phyloP scores from a whole-genome alignment of 2,329 filamentous ascomycete genomes.

The Fusarium duplospermum region DNA sequence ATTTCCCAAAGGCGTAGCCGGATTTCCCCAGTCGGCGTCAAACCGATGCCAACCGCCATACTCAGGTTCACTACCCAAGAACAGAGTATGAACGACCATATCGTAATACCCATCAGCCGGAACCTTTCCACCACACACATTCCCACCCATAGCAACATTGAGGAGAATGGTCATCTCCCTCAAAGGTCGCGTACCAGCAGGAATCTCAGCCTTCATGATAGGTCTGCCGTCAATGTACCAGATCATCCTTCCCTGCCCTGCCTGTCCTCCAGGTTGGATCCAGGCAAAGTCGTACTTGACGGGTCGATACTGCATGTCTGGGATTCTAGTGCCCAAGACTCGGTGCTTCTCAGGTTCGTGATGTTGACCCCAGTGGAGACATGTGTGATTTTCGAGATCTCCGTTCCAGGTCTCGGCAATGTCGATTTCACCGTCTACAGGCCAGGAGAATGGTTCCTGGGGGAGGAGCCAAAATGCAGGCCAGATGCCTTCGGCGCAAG shows the following conservation, averaged over 20 bases:
- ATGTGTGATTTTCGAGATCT: constrained; percentile 65
- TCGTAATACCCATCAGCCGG: constrained; percentile 67
- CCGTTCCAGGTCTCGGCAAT: constrained; percentile 73
- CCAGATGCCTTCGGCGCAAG: constrained; percentile 68
- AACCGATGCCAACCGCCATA: constrained; percentile 66
- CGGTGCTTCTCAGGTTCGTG: constrained; percentile 68
- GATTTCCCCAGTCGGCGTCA: constrained; percentile 60
- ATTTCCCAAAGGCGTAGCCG: constrained; percentile 43
- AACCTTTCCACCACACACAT: constrained; percentile 64
- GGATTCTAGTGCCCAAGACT: constrained; percentile 63
- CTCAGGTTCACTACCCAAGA: constrained; percentile 63
- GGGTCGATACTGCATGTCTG: constrained; percentile 58
- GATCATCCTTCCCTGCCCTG: constrained; percentile 60
- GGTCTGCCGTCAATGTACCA: constrained; percentile 70
- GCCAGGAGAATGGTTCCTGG: constrained; percentile 68
- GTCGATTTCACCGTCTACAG: constrained; percentile 69
- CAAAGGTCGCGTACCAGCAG: constrained; percentile 63
- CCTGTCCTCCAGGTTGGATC: constrained; percentile 58
- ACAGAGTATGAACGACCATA: constrained; percentile 64
- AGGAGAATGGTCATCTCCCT: constrained; percentile 67
- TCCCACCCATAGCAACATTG: constrained; percentile 72
- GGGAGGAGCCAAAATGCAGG: constrained; percentile 72
- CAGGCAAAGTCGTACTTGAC: constrained; percentile 68
- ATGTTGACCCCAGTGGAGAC: constrained; percentile 70
- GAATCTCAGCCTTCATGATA: constrained; percentile 68